Conservation (phyloP, 148 eudicot species). For the Salicornia ramosissima region DNA sequence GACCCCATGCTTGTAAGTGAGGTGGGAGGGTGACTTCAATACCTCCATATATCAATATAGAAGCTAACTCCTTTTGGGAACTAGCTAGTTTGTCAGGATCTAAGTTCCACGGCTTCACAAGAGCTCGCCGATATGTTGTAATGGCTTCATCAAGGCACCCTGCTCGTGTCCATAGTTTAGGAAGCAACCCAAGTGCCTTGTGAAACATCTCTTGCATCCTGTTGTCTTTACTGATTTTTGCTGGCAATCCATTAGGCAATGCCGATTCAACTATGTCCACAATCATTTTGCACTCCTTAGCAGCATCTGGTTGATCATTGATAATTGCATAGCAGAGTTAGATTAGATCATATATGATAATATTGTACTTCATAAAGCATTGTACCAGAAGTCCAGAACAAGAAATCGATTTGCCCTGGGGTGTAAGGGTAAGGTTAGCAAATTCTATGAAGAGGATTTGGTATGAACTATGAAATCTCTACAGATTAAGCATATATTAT, state of each 20-base stretch:
- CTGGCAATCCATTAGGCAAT: constrained; percentile 69
- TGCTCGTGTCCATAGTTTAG: constrained; percentile 70
- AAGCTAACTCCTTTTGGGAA: constrained; percentile 73
- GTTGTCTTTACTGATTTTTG: constrained; percentile 40
- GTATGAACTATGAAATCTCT: neutral
- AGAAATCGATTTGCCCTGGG: neutral
- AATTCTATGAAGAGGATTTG: neutral
- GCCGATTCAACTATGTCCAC: constrained; percentile 81
- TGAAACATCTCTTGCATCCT: constrained; percentile 86
- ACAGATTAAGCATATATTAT: neutral
- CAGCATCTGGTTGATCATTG: constrained; percentile 56
- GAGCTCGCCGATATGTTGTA: constrained; percentile 61
- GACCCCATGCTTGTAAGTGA: constrained; percentile 41
- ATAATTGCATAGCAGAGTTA: neutral
- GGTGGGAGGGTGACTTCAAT: constrained; percentile 61
- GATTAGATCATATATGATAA: neutral
- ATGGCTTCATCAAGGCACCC: constrained; percentile 76
- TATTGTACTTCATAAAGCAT: neutral
- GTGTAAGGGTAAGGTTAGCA: no score
- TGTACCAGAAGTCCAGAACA: neutral
- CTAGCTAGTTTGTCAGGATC: constrained; percentile 50
- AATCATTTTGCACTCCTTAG: constrained; percentile 69
- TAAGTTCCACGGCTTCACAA: constrained; percentile 76
- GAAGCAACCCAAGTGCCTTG: constrained; percentile 81
- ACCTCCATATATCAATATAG: constrained; percentile 69